Evolutionary conservation across 208 protist species (phyloP).

Genomic region (Crithidia acanthocephali): DNA sequence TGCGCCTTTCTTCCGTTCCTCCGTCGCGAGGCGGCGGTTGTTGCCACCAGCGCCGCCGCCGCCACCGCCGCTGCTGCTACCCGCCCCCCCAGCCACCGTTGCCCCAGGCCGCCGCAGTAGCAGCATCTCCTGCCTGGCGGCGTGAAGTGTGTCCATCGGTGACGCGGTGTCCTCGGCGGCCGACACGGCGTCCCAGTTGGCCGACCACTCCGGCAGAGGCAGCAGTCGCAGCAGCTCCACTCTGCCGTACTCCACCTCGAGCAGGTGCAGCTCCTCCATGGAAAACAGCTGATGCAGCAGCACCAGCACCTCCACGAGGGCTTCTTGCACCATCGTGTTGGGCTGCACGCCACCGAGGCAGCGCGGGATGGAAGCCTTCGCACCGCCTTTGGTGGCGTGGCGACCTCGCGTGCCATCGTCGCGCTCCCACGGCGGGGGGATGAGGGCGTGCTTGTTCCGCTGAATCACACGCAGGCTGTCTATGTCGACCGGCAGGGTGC

Average conservation of each 20-base stretch:
- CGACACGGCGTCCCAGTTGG: neutral
- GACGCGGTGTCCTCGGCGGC: neutral
- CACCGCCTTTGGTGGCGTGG: neutral
- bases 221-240: slow-evolving; percentile 41
- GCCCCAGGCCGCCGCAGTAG: slow-evolving; percentile 11
- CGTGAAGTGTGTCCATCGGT: slow-evolving; percentile 10
- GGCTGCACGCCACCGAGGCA: slow-evolving; percentile 14
- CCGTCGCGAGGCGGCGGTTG: neutral
- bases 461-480: slow-evolving; percentile 34
- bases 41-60: neutral
- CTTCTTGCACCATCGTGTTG: slow-evolving; percentile 26
- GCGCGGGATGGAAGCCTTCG: slow-evolving; percentile 17
- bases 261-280: slow-evolving; percentile 52
- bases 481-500: slow-evolving; percentile 10
- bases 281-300: slow-evolving; percentile 50
- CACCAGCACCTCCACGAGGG: slow-evolving; percentile 30
- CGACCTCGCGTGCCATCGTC: neutral
- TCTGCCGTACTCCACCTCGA: slow-evolving; percentile 59
- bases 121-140: slow-evolving; percentile 27
- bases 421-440: slow-evolving; percentile 68
- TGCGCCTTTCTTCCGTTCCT: slow-evolving; percentile 13
- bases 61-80: neutral
- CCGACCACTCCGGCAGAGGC: slow-evolving; percentile 27
- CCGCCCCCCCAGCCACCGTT: neutral
- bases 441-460: slow-evolving; percentile 40